Percentiles rank a stretch among this genome's conserved stretches.
These are phyloP conservation scores for Pouteria campechiana DNA, from an alignment of 179 eudicot genomes.

Conservation along the genomic window DNA sequence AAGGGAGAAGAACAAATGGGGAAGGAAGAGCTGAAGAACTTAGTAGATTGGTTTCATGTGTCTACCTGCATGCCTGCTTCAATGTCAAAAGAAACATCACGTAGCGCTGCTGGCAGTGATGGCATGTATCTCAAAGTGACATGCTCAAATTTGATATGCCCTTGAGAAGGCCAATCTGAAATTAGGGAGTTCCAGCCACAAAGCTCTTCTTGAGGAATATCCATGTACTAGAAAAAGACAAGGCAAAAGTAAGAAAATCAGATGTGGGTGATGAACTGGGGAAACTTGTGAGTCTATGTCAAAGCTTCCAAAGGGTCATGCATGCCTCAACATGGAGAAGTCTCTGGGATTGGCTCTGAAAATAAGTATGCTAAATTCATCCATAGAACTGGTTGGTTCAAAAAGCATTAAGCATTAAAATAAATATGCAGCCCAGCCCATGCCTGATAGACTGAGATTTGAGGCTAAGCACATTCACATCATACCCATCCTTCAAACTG, in stretches of 20 bases:
- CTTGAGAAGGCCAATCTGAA: slow-evolving; percentile 64
- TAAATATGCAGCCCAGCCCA: no score
- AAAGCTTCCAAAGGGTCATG: no score
- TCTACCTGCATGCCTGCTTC: slow-evolving; percentile 68
- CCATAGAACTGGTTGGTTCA: no score
- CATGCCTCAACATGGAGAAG: no score
- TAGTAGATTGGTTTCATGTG: neutral
- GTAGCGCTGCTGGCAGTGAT: slow-evolving; percentile 71
- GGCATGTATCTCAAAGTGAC: slow-evolving; percentile 79
- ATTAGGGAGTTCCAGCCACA: slow-evolving; percentile 24
- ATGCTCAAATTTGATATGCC: slow-evolving; percentile 63
- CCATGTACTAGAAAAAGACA: slow-evolving; percentile 53
- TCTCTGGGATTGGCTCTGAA: no score
- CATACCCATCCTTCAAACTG: no score
- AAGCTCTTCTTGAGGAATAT: slow-evolving; percentile 66
- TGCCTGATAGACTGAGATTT: no score
- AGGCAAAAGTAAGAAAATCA: neutral
- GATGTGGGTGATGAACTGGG: neutral
- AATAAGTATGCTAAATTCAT: no score
- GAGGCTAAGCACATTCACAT: no score
- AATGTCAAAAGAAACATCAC: slow-evolving; percentile 55
- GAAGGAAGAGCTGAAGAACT: neutral
- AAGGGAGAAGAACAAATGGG: neutral
- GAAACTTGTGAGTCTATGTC: no score
- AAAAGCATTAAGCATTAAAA: no score